Conservation (phyloP, 1,139 yeast species). For the Zygosaccharomyces sapae region DNA sequence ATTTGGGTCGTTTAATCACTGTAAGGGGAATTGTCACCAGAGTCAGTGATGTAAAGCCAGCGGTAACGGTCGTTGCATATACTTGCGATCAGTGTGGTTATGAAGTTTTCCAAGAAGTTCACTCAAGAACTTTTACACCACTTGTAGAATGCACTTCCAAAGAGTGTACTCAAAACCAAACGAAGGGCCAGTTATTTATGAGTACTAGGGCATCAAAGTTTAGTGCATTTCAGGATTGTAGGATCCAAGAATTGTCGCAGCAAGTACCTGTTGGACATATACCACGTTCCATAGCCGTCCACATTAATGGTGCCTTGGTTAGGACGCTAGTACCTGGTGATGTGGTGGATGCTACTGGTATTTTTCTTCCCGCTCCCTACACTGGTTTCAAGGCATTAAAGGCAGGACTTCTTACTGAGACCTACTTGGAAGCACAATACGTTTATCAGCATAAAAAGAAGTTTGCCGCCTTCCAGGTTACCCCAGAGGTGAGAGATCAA, state of each 20-base stretch:
- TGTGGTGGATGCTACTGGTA: conserved; percentile 86
- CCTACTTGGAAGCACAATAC: conserved; percentile 84
- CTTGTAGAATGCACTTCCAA: conserved; percentile 78
- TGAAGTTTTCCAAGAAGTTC: conserved; percentile 94
- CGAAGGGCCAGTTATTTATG: conserved; percentile 86
- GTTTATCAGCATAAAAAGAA: conserved; percentile 85
- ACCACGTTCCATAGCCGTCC: conserved; percentile 80
- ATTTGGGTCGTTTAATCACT: conserved; percentile 82
- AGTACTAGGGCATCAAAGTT: conserved; percentile 95
- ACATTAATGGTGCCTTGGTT: conserved; percentile 85
- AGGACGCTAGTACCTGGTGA: conserved; percentile 92
- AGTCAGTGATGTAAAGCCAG: conserved; percentile 94
- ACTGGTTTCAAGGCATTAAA: conserved; percentile 89
- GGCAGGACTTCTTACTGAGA: conserved; percentile 92
- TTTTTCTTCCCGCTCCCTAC: conserved; percentile 89
- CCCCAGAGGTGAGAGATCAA: conserved; percentile 51
- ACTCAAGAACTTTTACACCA: conserved; percentile 79
- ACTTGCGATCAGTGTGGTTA: conserved; percentile 97
- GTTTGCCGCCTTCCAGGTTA: conserved; percentile 63
- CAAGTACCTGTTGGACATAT: conserved; percentile 99
- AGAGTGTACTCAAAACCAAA: conserved; percentile 71
- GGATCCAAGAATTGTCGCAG: conserved; percentile 88
- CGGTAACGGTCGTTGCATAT: conserved; percentile 86
- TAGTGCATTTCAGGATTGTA: conserved; percentile 90
- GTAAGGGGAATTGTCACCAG: conserved; percentile 93